Evolutionary conservation across 1,139 yeast species (phyloP), one percentile per base, ranked within the genome.

Genomic region (Waltiozyma sp.): DNA sequence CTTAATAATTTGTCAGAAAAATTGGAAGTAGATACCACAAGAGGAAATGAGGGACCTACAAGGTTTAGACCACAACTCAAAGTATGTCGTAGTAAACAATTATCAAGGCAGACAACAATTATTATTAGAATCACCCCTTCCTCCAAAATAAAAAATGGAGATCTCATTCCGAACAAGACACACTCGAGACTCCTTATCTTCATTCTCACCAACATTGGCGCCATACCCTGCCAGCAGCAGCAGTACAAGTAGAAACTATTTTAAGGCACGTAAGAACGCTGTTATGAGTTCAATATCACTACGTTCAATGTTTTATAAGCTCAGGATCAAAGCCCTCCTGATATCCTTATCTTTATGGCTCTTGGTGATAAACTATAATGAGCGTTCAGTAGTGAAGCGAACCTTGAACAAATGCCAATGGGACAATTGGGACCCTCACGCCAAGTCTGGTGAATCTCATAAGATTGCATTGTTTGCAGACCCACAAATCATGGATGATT

Each of bases 401-500:
- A 66, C 75, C 0, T 61, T 85, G 21, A 55, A 57, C 2, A 54
- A 59, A 37, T 87, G 95, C 54, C 55, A 62, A 6, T 86, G 95
- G 95, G 48, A 61, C 3, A 58, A 59, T 0, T 80, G 89, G 87
- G 87, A 81, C 49, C 41, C 57, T 2, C 76, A 82, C 80, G 59
- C 54, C 2, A 50, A 47, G 8, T 49, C 47, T 4, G 55, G 59
- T 0, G 49, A 53, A 1, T 77, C 87, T 0, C 80, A 80, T 51
- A 72, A 80, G 42, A 68, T 89, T 2, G 82, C 84, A 0, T 59
- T 91, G 16, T 69, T 86, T 39, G 97, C 96, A 0, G 98, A 91
- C 58, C 97, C 97, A 0, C 97, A 91, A 59, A 69, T 91, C 38
- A 83, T 89, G 51, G 97, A 91, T 57, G 79, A 70, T 9, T 71